Evolutionary conservation across 2,329 filamentous ascomycete genomes (phyloP), one percentile per base, ranked within the genome.

Genomic region (Trichoderma sp.): DNA sequence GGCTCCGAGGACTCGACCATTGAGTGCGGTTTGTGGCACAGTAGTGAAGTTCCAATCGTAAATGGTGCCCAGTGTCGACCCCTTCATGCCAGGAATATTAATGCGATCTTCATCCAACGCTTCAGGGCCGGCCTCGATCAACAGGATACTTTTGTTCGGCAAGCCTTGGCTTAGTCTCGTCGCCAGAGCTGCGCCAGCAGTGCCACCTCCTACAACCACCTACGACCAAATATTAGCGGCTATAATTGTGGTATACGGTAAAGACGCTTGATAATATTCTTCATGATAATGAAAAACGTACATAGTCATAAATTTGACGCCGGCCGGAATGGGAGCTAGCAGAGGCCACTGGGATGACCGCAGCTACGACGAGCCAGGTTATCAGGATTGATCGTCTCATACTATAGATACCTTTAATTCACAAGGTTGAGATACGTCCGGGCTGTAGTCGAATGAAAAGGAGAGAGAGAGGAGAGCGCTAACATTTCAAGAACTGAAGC

Each of bases 1-100:
- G 6, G 71, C 70, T 11, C 21, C 65, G 43, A 74, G 70, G 13
- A 70, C 59, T 54, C 73, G 72, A 21, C 72, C 72, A 28, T 66
- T 69, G 10, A 74, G 68, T 16, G 66, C 69, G 43, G 24, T 49
- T 43, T 71, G 69, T 11, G 59, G 30, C 18, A 66, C 34, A 16
- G 67, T 69, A 16, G 51, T 32, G 28, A 54, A 69, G 14, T 66
- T 39, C 67, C 67, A 69, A 61, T 69, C 63, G 16, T 55, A 55
- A 43, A 39, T 8, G 13, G 63, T 56, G 8, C 51, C 63, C 7
- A 66, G 21, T 5, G 51, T 37, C 14, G 63, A 56, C 49, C 49
- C 51, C 52, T 56, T 56, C 30, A 66, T 39, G 1, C 52, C 63
- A 37, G 63, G 63, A 24, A 66, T 46, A 16, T 66, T 59, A n/a